phyloP scores from a whole-genome alignment of 441 rosid species.

The Adansonia gregorii region DNA sequence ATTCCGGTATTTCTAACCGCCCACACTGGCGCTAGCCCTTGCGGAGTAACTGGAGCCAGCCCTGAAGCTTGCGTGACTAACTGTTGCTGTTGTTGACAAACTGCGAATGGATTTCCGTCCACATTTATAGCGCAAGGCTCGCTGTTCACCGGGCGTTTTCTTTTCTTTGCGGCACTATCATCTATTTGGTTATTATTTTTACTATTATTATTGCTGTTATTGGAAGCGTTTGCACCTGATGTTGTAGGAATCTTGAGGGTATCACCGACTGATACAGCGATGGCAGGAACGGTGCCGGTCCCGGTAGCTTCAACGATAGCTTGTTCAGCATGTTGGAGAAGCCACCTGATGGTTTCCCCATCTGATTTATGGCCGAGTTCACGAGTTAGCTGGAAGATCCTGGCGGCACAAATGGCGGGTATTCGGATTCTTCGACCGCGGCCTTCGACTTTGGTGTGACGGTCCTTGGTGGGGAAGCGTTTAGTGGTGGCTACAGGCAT shows the following conservation, averaged over 20 bases:
- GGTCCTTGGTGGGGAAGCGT: conserved; percentile 59
- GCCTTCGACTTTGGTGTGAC: conserved; percentile 74
- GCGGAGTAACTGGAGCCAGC: conserved; percentile 38
- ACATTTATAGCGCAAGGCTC: conserved; percentile 33
- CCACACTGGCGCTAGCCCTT: conserved; percentile 49
- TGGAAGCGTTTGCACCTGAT: conserved; percentile 16
- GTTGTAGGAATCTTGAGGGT: conserved; percentile 50
- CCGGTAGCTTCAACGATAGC: conserved; percentile 62
- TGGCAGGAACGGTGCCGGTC: conserved; percentile 58
- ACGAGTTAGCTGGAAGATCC: conserved; percentile 64
- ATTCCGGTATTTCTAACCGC: conserved; percentile 42
- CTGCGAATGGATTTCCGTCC: conserved; percentile 27
- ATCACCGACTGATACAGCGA: conserved; percentile 50
- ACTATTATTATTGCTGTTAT: background rate
- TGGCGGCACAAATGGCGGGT: conserved; percentile 66
- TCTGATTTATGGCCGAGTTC: conserved; percentile 74
- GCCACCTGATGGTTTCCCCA: conserved; percentile 75
- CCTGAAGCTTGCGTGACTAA: conserved; percentile 37
- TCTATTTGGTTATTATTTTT: conserved; percentile 8
- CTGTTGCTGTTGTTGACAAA: conserved; percentile 23
- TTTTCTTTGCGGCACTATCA: conserved; percentile 22
- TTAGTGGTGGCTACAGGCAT: conserved; percentile 24
- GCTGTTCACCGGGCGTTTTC: conserved; percentile 40
- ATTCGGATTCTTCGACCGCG: conserved; percentile 74
- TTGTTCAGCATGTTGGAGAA: conserved; percentile 61